Conservation (phyloP, 495 filamentous ascomycete genomes). For the Penicillium mononematosum region DNA sequence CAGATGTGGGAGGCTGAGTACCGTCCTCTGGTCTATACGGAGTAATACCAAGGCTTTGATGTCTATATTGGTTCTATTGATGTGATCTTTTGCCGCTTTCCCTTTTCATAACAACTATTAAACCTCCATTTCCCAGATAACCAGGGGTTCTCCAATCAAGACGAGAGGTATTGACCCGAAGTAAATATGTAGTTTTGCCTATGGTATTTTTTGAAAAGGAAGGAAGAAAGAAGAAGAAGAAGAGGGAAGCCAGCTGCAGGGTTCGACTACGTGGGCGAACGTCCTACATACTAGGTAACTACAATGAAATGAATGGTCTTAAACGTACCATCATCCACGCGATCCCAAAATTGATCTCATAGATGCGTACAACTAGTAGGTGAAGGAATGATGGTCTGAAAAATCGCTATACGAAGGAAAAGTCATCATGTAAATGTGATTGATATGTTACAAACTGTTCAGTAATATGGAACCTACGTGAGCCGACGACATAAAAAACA, state of each 20-base stretch:
- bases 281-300: no score
- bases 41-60: neutral
- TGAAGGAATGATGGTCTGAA: neutral
- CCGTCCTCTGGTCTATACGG: conserved; percentile 49
- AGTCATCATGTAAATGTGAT: conserved; percentile 15
- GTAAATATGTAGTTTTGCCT: no score
- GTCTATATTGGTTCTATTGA: neutral
- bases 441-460: conserved; percentile 23
- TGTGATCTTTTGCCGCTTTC: neutral
- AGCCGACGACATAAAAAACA: neutral
- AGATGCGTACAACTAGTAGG: neutral
- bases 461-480: neutral
- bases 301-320: no score
- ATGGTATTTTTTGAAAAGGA: no score
- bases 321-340: no score
- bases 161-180: no score
- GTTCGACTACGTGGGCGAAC: no score
- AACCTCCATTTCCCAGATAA: neutral
- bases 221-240: no score
- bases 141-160: neutral
- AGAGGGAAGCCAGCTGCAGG: no score
- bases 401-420: neutral
- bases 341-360: neutral
- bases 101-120: neutral
- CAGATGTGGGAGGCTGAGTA: conserved; percentile 91